Conservation (phyloP, 129 eudicot genomes). For the Deinandra increscens region DNA sequence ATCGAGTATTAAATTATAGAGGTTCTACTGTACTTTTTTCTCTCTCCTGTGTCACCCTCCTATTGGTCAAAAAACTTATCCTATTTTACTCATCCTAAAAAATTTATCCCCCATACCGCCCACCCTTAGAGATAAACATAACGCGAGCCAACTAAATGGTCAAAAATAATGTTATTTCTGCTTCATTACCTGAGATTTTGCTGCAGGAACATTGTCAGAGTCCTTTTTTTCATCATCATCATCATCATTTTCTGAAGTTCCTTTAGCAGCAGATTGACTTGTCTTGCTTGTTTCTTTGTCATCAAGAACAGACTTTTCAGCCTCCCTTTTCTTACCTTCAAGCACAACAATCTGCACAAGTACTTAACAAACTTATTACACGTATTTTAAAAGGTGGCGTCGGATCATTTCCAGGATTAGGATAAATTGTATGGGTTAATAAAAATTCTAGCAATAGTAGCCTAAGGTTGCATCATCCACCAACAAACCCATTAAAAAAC, state of each 20-base stretch:
- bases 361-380: conserved; percentile 10
- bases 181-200: conserved; percentile 41
- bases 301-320: conserved; percentile 24
- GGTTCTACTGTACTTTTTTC: too few relatives aligned
- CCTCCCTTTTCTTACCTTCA: conserved; percentile 45
- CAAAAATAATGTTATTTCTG: not conserved
- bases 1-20: too few relatives aligned
- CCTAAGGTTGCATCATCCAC: conserved; percentile 18
- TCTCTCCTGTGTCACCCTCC: too few relatives aligned
- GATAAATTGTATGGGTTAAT: not conserved
- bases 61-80: too few relatives aligned
- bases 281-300: conserved; percentile 33
- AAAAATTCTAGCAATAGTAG: not conserved
- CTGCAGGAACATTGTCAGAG: conserved; percentile 18
- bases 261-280: conserved; percentile 9
- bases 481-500: conserved; percentile 9
- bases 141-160: not conserved
- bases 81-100: too few relatives aligned
- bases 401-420: not conserved
- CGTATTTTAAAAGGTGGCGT: not conserved
- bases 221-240: conserved; percentile 17
- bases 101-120: too few relatives aligned
- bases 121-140: not conserved
- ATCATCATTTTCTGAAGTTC: conserved; percentile 33
- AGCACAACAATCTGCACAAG: conserved; percentile 52